Evolutionary conservation across 1,284 basidiomycete genomes (phyloP).

Genomic region (Cutaneotrichosporon sp.): DNA sequence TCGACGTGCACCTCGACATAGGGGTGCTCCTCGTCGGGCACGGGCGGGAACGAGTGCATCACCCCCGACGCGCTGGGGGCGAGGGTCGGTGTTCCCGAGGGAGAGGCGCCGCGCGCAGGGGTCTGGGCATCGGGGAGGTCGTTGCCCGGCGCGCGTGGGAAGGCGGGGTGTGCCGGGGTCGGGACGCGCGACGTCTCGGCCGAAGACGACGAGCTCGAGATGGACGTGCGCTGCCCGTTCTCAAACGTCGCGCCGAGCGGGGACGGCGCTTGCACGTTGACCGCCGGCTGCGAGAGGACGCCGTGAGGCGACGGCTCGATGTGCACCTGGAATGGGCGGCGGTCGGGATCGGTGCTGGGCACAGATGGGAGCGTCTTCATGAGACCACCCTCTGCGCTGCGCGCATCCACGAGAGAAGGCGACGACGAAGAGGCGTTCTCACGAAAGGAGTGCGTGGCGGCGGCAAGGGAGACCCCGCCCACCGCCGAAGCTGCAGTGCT

Average conservation of each 20-base stretch:
- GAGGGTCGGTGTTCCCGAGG: background rate
- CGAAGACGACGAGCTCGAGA: background rate
- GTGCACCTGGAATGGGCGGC: conserved; percentile 36
- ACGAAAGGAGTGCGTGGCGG: conserved; percentile 14
- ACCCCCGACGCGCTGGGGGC: background rate
- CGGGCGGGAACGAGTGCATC: conserved; percentile 37
- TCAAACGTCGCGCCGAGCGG: background rate
- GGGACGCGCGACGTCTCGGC: conserved; percentile 3
- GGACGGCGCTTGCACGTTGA: conserved; percentile 14
- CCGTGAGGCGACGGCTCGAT: conserved; percentile 42
- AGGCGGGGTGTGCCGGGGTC: conserved; percentile 6
- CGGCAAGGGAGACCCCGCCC: conserved; percentile 5
- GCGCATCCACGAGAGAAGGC: background rate
- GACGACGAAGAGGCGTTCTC: conserved; percentile 3
- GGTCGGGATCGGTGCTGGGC: conserved; percentile 8
- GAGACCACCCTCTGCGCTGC: conserved; percentile 7
- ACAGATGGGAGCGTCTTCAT: conserved; percentile 4
- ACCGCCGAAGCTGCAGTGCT: conserved; percentile 5
- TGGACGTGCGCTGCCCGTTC: background rate
- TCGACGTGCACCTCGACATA: conserved; percentile 47
- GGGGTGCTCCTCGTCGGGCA: conserved; percentile 48
- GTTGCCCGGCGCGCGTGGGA: conserved; percentile 9
- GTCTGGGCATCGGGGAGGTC: conserved; percentile 5
- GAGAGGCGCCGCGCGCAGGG: background rate
- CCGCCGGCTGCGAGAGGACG: background rate